Evolutionary conservation across 495 filamentous ascomycete genomes (phyloP), one percentile per base, ranked within the genome.

Genomic region (Rhizodiscina lignyota): DNA sequence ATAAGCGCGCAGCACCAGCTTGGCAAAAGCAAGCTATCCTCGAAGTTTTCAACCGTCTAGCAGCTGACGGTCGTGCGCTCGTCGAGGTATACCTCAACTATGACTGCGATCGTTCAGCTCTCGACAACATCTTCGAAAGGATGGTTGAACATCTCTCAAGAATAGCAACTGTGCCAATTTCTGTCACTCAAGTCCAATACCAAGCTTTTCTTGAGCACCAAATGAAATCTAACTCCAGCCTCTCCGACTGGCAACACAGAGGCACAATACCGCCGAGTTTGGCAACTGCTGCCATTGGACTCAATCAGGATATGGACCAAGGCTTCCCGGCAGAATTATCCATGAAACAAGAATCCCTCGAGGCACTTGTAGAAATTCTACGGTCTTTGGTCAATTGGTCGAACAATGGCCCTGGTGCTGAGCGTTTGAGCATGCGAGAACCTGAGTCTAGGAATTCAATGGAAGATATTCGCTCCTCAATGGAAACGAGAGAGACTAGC

Each of bases 61-160:
- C 77, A 32, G 76, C 70, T 11, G 87, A 99, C 50, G 82, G 86
- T 3, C 65, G 82, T 24, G 86, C 83, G 0, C 53, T 99, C 40
- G 91, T 99, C 3, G 91, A 99, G 58, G 77, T 89, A 12, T 99
- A 96, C 54, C 70, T 99, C 36, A 99, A 99, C 53, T 99, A 99
- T 45, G 91, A 99, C 49, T 99, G 91, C 55, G 91, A 96, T 48
- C 66, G 84, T 21, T 80, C 82, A 17, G 78, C 79, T 1, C 65
- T 94, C 43, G 91, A 99, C 55, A 96, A 99, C 47, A 94, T 96
- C 49, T 94, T 92, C 55, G 87, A 99, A 53, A 63, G 74, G 35
- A 67, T 92, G 26, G 85, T 96, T 19, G 91, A 99, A 54, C 86
- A 96, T 55, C 57, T 96, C 6, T 86, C 87, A 13, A 75, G 75